phyloP scores from a whole-genome alignment of 1,284 basidiomycete species.

The Fomitopsis schrenkii region DNA sequence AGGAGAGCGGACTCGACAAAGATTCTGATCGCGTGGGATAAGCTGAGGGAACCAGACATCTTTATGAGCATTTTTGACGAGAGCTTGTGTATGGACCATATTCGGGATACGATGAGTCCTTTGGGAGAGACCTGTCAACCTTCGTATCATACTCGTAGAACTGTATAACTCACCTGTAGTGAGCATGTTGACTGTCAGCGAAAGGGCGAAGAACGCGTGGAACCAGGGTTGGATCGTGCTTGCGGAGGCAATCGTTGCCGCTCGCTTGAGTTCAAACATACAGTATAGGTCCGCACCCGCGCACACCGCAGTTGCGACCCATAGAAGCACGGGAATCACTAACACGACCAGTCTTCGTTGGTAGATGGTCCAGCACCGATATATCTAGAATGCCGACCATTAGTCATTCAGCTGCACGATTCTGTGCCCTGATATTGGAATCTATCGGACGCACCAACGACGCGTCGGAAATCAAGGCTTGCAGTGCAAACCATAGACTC shows the following conservation, averaged over 20 bases:
- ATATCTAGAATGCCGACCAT: not conserved
- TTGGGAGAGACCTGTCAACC: not conserved
- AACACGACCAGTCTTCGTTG: constrained; percentile 13
- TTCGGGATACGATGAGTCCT: constrained; percentile 34
- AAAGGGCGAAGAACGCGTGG: constrained; percentile 32
- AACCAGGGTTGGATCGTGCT: constrained; percentile 30
- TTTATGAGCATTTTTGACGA: not conserved
- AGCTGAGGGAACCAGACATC: not conserved
- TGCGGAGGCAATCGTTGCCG: not conserved
- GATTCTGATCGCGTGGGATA: constrained; percentile 19
- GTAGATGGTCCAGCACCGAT: constrained; percentile 25
- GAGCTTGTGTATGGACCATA: constrained; percentile 24
- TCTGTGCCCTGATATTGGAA: not conserved
- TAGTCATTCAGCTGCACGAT: not conserved
- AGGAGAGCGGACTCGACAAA: constrained; percentile 37
- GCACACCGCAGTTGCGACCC: constrained; percentile 11
- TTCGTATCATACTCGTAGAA: not conserved
- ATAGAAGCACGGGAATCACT: constrained; percentile 15
- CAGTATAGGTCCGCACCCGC: not conserved
- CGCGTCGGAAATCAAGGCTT: constrained; percentile 22
- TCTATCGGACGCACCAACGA: constrained; percentile 18
- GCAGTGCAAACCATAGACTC: constrained; percentile 8
- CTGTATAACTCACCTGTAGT: constrained; percentile 29
- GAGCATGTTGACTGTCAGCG: constrained; percentile 31
- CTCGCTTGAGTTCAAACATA: not conserved